Percentiles rank a stretch among this genome's conserved stretches.
phyloP scores from a whole-genome alignment of 169 alveolate species.

The Plasmodium billcollinsi region DNA sequence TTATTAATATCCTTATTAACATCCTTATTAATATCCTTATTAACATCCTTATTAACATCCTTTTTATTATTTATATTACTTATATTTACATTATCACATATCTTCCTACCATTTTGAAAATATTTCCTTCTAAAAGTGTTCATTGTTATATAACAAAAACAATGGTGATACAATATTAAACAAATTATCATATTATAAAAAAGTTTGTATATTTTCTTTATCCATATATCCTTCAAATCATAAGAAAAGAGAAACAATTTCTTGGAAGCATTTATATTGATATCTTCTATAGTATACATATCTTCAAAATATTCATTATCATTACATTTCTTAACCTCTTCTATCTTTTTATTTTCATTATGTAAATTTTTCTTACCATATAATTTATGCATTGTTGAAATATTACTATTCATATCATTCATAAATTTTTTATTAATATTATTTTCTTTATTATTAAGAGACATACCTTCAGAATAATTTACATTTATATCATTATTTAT shows the following conservation, averaged over 20 bases:
- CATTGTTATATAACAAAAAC: neutral
- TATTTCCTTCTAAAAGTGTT: too few relatives aligned
- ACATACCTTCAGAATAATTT: neutral
- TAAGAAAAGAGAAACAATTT: constrained; percentile 1
- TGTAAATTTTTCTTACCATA: neutral
- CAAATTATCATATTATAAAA: constrained; percentile 60
- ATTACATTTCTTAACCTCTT: neutral
- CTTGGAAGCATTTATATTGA: neutral
- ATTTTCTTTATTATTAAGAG: neutral
- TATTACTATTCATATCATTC: neutral
- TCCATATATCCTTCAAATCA: constrained; percentile 54
- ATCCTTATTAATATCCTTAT: neutral
- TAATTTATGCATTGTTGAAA: neutral
- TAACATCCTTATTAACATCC: constrained; percentile 4
- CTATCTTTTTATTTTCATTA: neutral
- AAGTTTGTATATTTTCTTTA: constrained; percentile 48
- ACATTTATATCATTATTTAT: neutral
- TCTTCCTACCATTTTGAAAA: too few relatives aligned
- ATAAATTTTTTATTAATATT: neutral
- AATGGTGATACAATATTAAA: constrained; percentile 35
- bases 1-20: neutral
- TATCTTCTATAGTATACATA: constrained; percentile 31
- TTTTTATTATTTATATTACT: neutral
- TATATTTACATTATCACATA: constrained; percentile 7
- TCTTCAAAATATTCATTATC: constrained; percentile 42